Conservation (phyloP, 1,139 yeast genomes). For the Kodamaea alishanica region DNA sequence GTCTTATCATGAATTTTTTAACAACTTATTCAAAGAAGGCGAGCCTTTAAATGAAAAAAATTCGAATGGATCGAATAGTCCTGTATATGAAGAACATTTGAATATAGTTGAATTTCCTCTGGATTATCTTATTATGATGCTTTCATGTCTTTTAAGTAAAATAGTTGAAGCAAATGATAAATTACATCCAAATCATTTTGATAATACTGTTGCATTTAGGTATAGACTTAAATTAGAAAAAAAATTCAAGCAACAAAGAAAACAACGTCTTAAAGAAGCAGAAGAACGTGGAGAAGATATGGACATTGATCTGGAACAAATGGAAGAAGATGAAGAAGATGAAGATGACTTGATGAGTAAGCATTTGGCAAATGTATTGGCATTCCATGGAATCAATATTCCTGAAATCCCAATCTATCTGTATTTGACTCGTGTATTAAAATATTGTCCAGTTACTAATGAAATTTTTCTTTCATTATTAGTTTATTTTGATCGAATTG, state of each 20-base stretch:
- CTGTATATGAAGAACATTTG: constrained; percentile 48
- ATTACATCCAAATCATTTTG: constrained; percentile 70
- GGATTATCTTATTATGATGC: constrained; percentile 75
- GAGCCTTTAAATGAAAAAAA: background rate
- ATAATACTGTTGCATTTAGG: constrained; percentile 46
- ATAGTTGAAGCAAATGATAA: constrained; percentile 92
- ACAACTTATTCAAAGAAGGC: constrained; percentile 27
- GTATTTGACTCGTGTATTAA: constrained; percentile 81
- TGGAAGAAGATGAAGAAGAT: constrained; percentile 34
- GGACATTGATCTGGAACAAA: constrained; percentile 17
- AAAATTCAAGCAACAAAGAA: constrained; percentile 21
- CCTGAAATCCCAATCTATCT: constrained; percentile 93
- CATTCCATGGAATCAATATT: constrained; percentile 92
- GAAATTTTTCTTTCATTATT: constrained; percentile 87
- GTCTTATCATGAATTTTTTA: constrained; percentile 42
- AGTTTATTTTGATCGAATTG: constrained; percentile 92
- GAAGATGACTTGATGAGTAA: constrained; percentile 49
- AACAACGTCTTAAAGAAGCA: constrained; percentile 16
- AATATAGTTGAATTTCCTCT: constrained; percentile 85
- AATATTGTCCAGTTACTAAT: constrained; percentile 96
- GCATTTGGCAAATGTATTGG: constrained; percentile 71
- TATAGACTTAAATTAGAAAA: constrained; percentile 42
- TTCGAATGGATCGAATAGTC: constrained; percentile 4
- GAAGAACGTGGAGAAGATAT: constrained; percentile 8
- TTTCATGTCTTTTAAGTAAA: constrained; percentile 77